A percentile compares a stretch with the other conserved stretches of the same genome.
These are phyloP conservation scores for Drechslerella coelobrocha DNA, from an alignment of 2,329 filamentous ascomycete genomes.

Conservation along the genomic window DNA sequence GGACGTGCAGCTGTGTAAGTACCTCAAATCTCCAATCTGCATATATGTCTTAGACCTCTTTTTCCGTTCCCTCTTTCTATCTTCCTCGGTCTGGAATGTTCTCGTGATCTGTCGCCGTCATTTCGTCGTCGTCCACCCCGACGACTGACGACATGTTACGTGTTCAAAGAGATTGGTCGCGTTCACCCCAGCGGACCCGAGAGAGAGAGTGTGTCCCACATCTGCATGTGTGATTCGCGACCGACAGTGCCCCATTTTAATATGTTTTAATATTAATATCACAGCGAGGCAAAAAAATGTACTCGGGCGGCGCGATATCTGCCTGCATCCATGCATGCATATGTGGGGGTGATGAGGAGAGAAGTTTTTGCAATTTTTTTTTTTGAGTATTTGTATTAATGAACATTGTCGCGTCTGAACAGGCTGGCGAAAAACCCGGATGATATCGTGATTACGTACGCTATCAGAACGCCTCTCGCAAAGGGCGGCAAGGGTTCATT, in stretches of 20 bases:
- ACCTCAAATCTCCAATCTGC: constrained; percentile 14
- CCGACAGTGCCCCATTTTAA: no score
- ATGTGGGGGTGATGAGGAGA: background rate
- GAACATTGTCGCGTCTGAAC: constrained; percentile 18
- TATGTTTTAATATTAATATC: no score
- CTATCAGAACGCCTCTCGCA: constrained; percentile 83
- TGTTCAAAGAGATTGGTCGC: no score
- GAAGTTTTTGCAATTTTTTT: constrained; percentile 39
- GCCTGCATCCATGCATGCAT: background rate
- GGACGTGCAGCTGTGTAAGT: constrained; percentile 79
- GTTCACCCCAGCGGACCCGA: no score
- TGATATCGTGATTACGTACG: constrained; percentile 94
- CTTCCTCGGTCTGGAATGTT: background rate
- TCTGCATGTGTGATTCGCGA: no score
- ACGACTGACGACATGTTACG: background rate
- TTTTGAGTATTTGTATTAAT: constrained; percentile 51
- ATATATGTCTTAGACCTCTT: constrained; percentile 16
- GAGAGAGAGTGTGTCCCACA: no score
- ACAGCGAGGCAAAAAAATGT: no score
- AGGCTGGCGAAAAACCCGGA: constrained; percentile 93
- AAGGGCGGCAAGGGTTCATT: constrained; percentile 89
- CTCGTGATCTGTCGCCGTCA: background rate
- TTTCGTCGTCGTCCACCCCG: background rate
- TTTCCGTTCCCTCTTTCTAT: constrained; percentile 3
- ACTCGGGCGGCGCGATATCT: no score